Evolutionary conservation across 169 alveolate genomes (phyloP), one percentile per base, ranked within the genome.

Genomic region (Eimeria acervulina): DNA sequence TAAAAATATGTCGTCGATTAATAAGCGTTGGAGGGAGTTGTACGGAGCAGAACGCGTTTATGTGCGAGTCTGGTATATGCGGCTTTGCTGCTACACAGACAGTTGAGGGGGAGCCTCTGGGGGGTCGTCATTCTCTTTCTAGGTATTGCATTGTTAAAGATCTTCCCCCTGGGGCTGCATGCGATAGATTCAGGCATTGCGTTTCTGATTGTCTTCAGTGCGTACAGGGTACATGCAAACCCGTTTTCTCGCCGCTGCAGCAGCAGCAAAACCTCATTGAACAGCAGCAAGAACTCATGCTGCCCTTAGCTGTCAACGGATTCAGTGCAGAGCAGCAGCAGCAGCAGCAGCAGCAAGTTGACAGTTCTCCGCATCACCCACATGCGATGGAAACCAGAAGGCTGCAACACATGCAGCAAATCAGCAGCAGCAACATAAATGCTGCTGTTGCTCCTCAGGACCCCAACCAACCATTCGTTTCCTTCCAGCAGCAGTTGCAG

Each of bases 51-150:
- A 78, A 78, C 10, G 89, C 89, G 68, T 78, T 78, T 31, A 28
- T 78, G 63, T 78, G 89, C 63, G 89, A 78, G 89, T 78, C 89
- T 13, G 89, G 89, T 15, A 78, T 78, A 6, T 78, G 89, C 38
- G 89, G 89, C 33, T 78, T 15, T 26, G 89, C 89, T 4, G 89
- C 89, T 4, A 78, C 59, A 21, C 89, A 78, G 33, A 40, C 89
- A 21, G 89, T 31, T 4, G 63, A 78, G 19, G 89, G 89, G 44
- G 89, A 78, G 89, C 89, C 89, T 19, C 66, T 78, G 23, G 89
- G 89, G 66, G 89, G 89, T 19, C 59, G 89, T 13, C 89, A 78
- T 44, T 78, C 89, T 26, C 89, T 78, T 23, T 78, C 89, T 13
- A 12, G 89, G 23, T 78, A 78, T 33, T 78, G 89, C 66, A 78